Evolutionary conservation across 352 stramenopile genomes (phyloP), one percentile per base, ranked within the genome.

Genomic region (Globisporangium okanoganense): DNA sequence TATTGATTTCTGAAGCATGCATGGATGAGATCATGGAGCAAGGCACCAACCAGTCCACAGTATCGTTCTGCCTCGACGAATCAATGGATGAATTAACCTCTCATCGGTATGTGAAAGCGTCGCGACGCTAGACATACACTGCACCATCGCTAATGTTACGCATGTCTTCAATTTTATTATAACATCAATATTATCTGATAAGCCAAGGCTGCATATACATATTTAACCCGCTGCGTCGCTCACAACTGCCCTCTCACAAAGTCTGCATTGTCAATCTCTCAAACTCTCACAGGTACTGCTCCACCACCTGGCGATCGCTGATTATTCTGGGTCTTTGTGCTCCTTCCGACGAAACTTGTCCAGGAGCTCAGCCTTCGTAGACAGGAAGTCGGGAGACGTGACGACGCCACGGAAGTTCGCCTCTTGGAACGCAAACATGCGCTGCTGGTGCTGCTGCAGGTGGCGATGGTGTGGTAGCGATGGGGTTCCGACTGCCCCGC

Each of bases 381-480:
- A 36, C 5, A 22, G 18, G 18, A 58, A 58, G 7, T 58, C 35
- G 12, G 52, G 52, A 16, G 52, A 48, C n/a, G 52, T 58, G 38
- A 58, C 52, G 52, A 58, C 52, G 22, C 35, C 52, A 58, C 16
- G 52, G 33, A 58, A 58, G 14, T 58, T 24, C 14, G 52, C 52
- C 33, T 58, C 52, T 35, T 58, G 52, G 33, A 58, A 58, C 24
- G 52, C 22, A 58, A 48, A 58, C 33, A 47, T 58, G 35, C 52
- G 52, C 35, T 31, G 47, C 6, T 53, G 47, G 3, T 29, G 14
- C 18, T 43, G 36, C 29, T 33, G 29, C 29, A 33, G 29, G 36
- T 22, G 48, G 10, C n/a, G n/a, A n/a, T 25, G 48, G 8, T 40
- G 48, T 9, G 48, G 27, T 3, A 55, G 2, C 27, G 36, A 43